Evolutionary conservation across 257 asterid species (phyloP), one percentile per base, ranked within the genome.

Genomic region (Pogostemon cablin): DNA sequence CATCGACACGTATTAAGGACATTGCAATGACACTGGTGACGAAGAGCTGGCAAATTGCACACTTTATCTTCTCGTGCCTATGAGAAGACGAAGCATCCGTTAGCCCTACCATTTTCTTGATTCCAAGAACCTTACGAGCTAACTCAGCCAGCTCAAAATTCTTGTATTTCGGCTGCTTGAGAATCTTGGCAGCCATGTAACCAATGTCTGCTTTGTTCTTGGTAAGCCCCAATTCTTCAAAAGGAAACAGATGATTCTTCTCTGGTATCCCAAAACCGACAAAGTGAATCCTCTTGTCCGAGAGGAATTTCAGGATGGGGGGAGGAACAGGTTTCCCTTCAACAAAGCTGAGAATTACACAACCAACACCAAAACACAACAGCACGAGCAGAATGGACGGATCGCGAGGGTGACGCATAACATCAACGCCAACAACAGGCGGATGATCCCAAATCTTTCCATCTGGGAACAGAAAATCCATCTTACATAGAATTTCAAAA

Each of bases 361-460:
- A 90, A 34, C 98, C 97, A 2, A 86, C 83, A 5, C 98, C 95
- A n/a, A 93, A 83, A 37, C 96, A 85, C 44, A 93, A 74, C 5
- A 93, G 69, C 9, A 93, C 38, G 48, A 93, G 46, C 34, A 93
- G 57, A 9, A 52, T 53, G 12, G 83, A 76, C 9, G 95, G 93
- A 67, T 93, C 90, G 3, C 90, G 96, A 41, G 98, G 98, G 72
- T 90, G 96, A 32, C 82, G 80, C 89, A 90, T 93, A 3, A 93
- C 95, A 68, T 93, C 97, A 15, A 93, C 61, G 66, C 97, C 98
- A 2, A 90, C 95, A 6, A 93, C 66, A 0, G 98, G 97, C 0
- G 82, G 87, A 37, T 74, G 83, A 9, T 79, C 79, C 97, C 97
- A 87, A 2, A 74, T 53, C 70, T 81, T 84, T 3, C 92, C 93